Conservation (phyloP, 169 alveolate species). For the Plasmodium vivax region DNA sequence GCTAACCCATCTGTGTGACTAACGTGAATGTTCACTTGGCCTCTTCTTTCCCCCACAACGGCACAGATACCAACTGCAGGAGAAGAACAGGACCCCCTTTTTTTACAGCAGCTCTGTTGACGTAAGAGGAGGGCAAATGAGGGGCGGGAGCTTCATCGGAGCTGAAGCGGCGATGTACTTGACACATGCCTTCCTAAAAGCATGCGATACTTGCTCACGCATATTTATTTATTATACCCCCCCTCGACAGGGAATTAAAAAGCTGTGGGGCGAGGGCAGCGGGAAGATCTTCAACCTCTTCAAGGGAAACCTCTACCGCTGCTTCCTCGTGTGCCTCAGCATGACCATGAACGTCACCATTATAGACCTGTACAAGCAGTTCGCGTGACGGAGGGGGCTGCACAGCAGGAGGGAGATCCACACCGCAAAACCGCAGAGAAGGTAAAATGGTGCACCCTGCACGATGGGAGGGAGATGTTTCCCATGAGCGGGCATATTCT, state of each 20-base stretch:
- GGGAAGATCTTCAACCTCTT: constrained; percentile 33
- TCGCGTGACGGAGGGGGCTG: not conserved
- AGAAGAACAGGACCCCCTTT: constrained; percentile 33
- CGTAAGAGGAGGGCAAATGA: not conserved
- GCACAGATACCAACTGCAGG: constrained; percentile 61
- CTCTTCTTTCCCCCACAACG: not conserved
- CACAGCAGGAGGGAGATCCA: not conserved
- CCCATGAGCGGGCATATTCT: not conserved
- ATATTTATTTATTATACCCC: not conserved
- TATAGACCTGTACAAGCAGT: constrained; percentile 22
- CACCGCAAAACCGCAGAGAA: no score
- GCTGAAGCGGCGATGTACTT: not conserved
- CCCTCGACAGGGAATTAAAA: constrained; percentile 52
- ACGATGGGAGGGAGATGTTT: not conserved
- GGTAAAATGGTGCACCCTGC: no score
- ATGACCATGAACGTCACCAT: constrained; percentile 54
- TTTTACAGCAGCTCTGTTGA: constrained; percentile 47
- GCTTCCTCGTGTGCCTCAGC: constrained; percentile 54
- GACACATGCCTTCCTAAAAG: not conserved
- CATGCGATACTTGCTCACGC: not conserved
- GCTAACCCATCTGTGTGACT: no score
- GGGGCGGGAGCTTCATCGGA: no score
- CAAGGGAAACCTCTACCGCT: constrained; percentile 55
- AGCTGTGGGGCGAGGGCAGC: constrained; percentile 18
- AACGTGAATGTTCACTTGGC: not conserved